Base-by-base conservation (phyloP, 768 basidiomycete species). In the Collybia sp. region DNA sequence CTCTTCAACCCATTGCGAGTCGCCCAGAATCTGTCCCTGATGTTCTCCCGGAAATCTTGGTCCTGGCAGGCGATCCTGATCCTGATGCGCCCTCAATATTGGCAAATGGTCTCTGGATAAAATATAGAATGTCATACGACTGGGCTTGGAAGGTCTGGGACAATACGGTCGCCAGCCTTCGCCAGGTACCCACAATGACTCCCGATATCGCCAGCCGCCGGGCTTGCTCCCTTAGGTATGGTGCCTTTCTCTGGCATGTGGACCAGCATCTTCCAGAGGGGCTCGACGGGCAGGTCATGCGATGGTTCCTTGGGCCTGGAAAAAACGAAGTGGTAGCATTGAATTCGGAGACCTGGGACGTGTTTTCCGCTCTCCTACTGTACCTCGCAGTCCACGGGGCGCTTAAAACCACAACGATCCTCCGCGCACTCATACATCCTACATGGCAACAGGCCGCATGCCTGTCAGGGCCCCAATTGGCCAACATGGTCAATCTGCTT, bases 71-170 rank as follows among this genome's bases (percentile, higher is more conserved):
- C 9, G 79, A 87, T 56, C 63, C 71, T 2, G 72, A 75, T 42
- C 67, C 68, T 0, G 80, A 83, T 47, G 85, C 82, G 5, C 76
- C 85, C 2, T 81, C 82, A 1, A 73, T 76, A 40, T 77, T 92
- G 16, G 88, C 88, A 0, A 85, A 85, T 53, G 76, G 76, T 39
- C 68, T 92, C 12, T 92, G 89, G 89, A 85, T 87, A 62, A 85
- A 87, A 58, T 90, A 90, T 54, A 80, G 85, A 36, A 79, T 77
- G 12, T 78, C 86, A 0, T 56, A 63, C 12, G 78, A 88, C 53
- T 90, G 88, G 87, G 87, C 77, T 1, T 85, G 80, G 80, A 85
- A 83, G 54, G 84, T 85, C 15, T 91, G 88, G 88, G 87, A 90
- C 58, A 90, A 87, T 54, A 80, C 83, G 1, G 72, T 92, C 37